phyloP scores from a whole-genome alignment of 2,329 filamentous ascomycete genomes.

The Sporothrix humicola region DNA sequence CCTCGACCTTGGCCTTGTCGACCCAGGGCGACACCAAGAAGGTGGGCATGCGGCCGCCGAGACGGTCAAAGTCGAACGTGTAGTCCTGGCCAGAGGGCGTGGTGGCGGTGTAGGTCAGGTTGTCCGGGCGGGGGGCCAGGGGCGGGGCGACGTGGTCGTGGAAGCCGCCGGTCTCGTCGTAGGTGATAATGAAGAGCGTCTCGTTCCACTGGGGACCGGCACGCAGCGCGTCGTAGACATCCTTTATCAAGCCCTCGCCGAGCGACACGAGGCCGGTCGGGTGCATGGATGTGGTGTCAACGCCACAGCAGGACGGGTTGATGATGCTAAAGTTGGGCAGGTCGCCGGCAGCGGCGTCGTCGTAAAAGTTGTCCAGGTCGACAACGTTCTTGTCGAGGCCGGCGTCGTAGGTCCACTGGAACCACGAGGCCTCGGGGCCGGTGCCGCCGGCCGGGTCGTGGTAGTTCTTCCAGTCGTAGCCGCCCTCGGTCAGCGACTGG shows the following conservation, averaged over 20 bases:
- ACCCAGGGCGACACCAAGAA: slow-evolving; percentile 54
- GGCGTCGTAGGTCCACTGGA: slow-evolving; percentile 49
- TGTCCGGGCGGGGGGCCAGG: slow-evolving; percentile 48
- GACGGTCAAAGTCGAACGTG: slow-evolving; percentile 50
- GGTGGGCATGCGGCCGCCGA: slow-evolving; percentile 53
- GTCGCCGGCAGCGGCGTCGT: slow-evolving; percentile 51
- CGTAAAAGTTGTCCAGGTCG: slow-evolving; percentile 50
- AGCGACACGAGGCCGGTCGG: slow-evolving; percentile 51
- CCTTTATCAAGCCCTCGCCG: slow-evolving; percentile 53
- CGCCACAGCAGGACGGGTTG: slow-evolving; percentile 58
- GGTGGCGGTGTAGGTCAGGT: slow-evolving; percentile 46
- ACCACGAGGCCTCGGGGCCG: slow-evolving; percentile 52
- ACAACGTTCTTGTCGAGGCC: slow-evolving; percentile 44
- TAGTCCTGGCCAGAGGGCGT: slow-evolving; percentile 46
- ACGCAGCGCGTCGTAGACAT: slow-evolving; percentile 53
- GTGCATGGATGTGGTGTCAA: slow-evolving; percentile 52
- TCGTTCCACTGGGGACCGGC: slow-evolving; percentile 53
- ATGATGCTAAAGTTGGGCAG: slow-evolving; percentile 55
- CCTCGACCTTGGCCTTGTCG: slow-evolving; percentile 49
- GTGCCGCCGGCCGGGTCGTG: slow-evolving; percentile 44
- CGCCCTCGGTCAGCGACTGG: slow-evolving; percentile 49
- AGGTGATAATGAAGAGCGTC: slow-evolving; percentile 55
- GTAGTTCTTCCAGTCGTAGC: slow-evolving; percentile 55
- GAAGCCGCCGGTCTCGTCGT: slow-evolving; percentile 56
- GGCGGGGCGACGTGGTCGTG: slow-evolving; percentile 54